Evolutionary conservation across 148 eudicot species (phyloP).

Genomic region (Nyssa sinensis): DNA sequence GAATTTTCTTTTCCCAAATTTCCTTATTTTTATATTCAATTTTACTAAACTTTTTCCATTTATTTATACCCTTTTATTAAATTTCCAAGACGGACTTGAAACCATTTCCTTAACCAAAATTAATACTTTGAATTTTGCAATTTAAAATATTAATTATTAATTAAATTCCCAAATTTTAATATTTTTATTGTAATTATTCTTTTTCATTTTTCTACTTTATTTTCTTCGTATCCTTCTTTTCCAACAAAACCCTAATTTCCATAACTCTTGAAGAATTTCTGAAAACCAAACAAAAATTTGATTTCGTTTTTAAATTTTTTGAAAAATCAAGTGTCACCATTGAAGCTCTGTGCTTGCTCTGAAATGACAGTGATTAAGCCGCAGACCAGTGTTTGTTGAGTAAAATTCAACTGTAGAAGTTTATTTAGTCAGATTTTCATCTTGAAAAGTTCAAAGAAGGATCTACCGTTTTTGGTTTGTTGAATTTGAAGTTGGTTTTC

Average conservation of each 20-base stretch:
- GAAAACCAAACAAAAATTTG: constrained; percentile 30
- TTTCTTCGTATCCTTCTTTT: constrained; percentile 46
- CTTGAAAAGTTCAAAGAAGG: constrained; percentile 17
- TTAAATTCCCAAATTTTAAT: constrained; percentile 41
- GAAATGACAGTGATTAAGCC: constrained; percentile 29
- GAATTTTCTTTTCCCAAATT: constrained; percentile 25
- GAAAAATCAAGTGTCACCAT: constrained; percentile 15
- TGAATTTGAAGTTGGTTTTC: background rate
- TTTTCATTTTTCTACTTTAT: constrained; percentile 31
- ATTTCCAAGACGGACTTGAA: constrained; percentile 94
- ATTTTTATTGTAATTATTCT: constrained; percentile 35
- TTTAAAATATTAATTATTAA: constrained; percentile 49
- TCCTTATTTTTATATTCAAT: constrained; percentile 27
- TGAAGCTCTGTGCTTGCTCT: constrained; percentile 28
- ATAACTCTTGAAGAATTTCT: constrained; percentile 33
- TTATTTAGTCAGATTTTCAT: constrained; percentile 19
- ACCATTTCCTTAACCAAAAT: constrained; percentile 91
- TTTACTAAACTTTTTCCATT: constrained; percentile 37
- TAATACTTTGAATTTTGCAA: constrained; percentile 63
- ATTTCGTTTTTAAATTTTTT: constrained; percentile 24
- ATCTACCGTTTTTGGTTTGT: constrained; percentile 13
- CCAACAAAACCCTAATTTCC: constrained; percentile 68
- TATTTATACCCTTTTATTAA: constrained; percentile 62
- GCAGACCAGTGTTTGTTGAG: constrained; percentile 10
- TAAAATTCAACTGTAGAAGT: constrained; percentile 15